Conservation (phyloP, 345 rosid species). For the Populus davidiana region DNA sequence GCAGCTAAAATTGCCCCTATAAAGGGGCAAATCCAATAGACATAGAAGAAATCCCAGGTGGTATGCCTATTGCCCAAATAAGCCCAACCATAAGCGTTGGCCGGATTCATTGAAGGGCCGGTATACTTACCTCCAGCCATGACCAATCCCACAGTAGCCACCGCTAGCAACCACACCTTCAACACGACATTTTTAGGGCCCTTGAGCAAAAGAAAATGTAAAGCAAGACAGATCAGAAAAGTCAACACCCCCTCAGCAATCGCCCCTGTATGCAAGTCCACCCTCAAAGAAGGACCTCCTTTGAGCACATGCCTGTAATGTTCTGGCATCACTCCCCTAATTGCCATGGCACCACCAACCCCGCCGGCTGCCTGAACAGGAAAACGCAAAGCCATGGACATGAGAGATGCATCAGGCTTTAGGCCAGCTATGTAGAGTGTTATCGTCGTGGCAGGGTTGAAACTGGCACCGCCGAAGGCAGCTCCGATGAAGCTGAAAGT, state of each 20-base stretch:
- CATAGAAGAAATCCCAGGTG: slow-evolving; percentile 28
- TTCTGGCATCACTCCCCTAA: slow-evolving; percentile 10
- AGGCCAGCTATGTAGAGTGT: slow-evolving; percentile 24
- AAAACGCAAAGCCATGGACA: slow-evolving; percentile 36
- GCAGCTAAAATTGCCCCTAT: slow-evolving; percentile 23
- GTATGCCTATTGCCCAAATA: slow-evolving; percentile 21
- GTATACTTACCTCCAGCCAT: slow-evolving; percentile 13
- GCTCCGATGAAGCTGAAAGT: slow-evolving; percentile 22
- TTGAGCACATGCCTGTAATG: slow-evolving; percentile 8
- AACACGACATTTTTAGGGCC: slow-evolving; percentile 15
- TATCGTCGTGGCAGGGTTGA: slow-evolving; percentile 25
- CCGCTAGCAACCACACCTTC: slow-evolving; percentile 18
- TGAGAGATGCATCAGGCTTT: slow-evolving; percentile 25
- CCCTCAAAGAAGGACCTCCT: slow-evolving; percentile 27
- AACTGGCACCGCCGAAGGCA: slow-evolving; percentile 29
- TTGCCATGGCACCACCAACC: slow-evolving; percentile 18
- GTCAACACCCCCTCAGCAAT: slow-evolving; percentile 19
- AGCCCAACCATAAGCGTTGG: slow-evolving; percentile 30
- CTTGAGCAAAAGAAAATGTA: slow-evolving; percentile 5
- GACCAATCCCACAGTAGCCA: slow-evolving; percentile 1
- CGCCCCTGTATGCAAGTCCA: slow-evolving; percentile 25
- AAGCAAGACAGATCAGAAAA: slow-evolving; percentile 10
- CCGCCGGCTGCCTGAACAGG: slow-evolving; percentile 31
- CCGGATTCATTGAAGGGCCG: slow-evolving; percentile 29
- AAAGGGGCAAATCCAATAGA: slow-evolving; percentile 26